Conservation (phyloP, 208 protist species). For the Trypanosoma vivax region DNA sequence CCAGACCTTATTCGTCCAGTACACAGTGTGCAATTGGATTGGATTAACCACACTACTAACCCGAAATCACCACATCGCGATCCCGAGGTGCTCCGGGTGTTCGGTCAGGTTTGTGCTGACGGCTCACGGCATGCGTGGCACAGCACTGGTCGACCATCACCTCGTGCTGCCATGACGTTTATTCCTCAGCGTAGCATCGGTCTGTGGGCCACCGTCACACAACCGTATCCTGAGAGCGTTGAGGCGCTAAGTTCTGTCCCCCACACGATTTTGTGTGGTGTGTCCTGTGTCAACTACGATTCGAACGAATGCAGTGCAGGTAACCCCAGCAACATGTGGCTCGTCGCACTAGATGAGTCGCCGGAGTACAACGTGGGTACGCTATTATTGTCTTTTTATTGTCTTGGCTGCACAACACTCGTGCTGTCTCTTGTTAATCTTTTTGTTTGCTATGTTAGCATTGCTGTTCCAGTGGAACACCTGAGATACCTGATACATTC, state of each 20-base stretch:
- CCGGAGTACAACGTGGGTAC: conserved; percentile 9
- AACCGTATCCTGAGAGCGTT: conserved; percentile 25
- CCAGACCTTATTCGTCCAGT: no score
- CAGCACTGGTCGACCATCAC: no score
- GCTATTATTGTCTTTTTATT: conserved; percentile 27
- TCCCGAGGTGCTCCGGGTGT: no score
- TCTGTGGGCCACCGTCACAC: conserved; percentile 29
- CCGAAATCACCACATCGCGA: no score
- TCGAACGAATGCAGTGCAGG: conserved; percentile 18
- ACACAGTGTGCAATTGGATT: no score
- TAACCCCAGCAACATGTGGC: conserved; percentile 63
- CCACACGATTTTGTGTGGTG: conserved; percentile 38
- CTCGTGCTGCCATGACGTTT: no score
- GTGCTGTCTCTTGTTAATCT: conserved; percentile 50
- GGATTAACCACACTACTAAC: no score
- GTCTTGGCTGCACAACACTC: conserved; percentile 43
- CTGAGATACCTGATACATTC: conserved; percentile 52
- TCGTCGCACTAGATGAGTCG: conserved; percentile 37
- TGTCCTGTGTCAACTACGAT: conserved; percentile 36
- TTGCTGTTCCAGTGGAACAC: conserved; percentile 61
- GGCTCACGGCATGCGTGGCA: no score
- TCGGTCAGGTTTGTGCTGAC: no score
- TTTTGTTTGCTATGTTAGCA: conserved; percentile 58
- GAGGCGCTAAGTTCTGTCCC: conserved; percentile 40
- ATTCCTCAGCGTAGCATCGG: no score